A percentile compares a stretch with the other conserved stretches of the same genome.
These are phyloP conservation scores for Echinosophora koreensis DNA, from an alignment of 306 rosid species.

Conservation along the genomic window DNA sequence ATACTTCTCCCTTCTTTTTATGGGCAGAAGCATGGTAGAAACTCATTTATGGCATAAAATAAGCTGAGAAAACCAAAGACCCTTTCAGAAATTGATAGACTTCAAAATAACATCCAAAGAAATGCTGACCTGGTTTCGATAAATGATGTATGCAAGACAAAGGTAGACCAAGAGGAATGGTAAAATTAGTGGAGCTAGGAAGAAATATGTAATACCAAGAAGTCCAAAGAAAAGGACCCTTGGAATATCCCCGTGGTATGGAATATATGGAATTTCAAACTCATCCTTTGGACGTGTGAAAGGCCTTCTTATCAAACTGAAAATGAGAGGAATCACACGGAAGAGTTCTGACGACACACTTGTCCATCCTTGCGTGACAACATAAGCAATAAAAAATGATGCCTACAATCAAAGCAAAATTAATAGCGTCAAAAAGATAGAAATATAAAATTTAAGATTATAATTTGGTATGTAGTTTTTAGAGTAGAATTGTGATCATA, in stretches of 20 bases:
- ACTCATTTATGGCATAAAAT: constrained; percentile 17
- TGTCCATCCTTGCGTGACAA: constrained; percentile 97
- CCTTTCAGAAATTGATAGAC: constrained; percentile 30
- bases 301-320: constrained; percentile 69
- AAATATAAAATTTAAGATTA: constrained; percentile 26
- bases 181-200: constrained; percentile 91
- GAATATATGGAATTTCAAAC: constrained; percentile 70
- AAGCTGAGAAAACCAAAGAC: constrained; percentile 34
- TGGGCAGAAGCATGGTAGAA: neutral
- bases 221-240: constrained; percentile 89
- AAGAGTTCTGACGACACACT: constrained; percentile 82
- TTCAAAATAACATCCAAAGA: neutral
- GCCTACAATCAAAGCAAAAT: constrained; percentile 66
- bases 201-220: constrained; percentile 92
- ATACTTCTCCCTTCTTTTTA: constrained; percentile 12
- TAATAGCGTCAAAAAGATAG: constrained; percentile 44
- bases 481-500: constrained; percentile 10
- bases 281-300: constrained; percentile 59
- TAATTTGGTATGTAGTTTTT: constrained; percentile 11
- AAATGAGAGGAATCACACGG: constrained; percentile 68
- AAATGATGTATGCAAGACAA: constrained; percentile 80
- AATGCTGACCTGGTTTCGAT: constrained; percentile 81
- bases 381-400: constrained; percentile 93
- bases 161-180: constrained; percentile 87
- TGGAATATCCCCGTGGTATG: constrained; percentile 77